Percentiles rank a stretch among this genome's conserved stretches.
Conservation (phyloP, 371 early-diverging fungal species). For the Umbelopsis sp. region DNA sequence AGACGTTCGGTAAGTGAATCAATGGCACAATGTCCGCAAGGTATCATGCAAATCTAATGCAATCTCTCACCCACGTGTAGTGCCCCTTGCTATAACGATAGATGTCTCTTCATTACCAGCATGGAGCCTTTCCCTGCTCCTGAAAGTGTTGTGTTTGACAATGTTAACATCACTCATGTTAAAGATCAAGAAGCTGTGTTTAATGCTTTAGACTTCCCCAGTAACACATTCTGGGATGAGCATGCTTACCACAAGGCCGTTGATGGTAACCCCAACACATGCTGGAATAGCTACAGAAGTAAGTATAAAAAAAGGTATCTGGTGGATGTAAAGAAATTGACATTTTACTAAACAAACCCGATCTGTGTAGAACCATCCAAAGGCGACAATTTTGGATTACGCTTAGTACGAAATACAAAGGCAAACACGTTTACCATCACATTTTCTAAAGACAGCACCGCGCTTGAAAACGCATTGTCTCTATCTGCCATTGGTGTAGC, state of each 20-base stretch:
- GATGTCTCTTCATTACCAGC: slow-evolving; percentile 60
- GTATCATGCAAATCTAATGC: neutral
- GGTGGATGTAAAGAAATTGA: neutral
- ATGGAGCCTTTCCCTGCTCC: slow-evolving; percentile 58
- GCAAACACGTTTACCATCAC: slow-evolving; percentile 30
- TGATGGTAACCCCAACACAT: slow-evolving; percentile 58
- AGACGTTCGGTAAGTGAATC: slow-evolving; percentile 41
- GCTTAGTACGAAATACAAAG: slow-evolving; percentile 44
- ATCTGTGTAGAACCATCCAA: slow-evolving; percentile 33
- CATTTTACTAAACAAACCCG: neutral
- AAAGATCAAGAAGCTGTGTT: slow-evolving; percentile 42
- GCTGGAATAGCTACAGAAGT: slow-evolving; percentile 59
- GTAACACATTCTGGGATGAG: slow-evolving; percentile 45
- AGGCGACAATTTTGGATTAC: slow-evolving; percentile 55
- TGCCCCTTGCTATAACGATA: slow-evolving; percentile 61
- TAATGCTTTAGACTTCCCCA: slow-evolving; percentile 31
- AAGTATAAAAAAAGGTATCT: slow-evolving; percentile 6
- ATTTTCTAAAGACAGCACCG: slow-evolving; percentile 32
- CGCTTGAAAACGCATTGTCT: slow-evolving; percentile 27
- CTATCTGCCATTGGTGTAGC: slow-evolving; percentile 32
- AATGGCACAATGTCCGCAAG: no score
- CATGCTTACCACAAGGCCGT: slow-evolving; percentile 60
- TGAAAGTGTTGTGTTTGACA: slow-evolving; percentile 38
- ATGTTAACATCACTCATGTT: slow-evolving; percentile 41
- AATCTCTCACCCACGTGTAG: slow-evolving; percentile 24